These are phyloP conservation scores for Trichoderma gamsii DNA, from an alignment of 495 filamentous ascomycete species.

Conservation along the genomic window DNA sequence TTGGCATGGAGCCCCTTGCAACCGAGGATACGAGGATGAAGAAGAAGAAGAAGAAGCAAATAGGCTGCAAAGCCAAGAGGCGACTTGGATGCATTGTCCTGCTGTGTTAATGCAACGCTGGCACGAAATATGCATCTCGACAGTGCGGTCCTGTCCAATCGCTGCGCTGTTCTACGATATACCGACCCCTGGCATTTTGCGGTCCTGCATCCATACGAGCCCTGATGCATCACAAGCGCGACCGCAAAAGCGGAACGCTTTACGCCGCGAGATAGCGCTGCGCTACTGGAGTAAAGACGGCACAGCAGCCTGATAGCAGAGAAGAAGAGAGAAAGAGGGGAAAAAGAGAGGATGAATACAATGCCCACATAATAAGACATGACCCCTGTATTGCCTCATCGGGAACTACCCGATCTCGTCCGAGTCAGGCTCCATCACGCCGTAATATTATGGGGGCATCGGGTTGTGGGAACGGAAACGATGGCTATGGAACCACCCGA, in stretches of 20 bases:
- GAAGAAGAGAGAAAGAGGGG: neutral
- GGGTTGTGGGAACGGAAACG: slow-evolving; percentile 1
- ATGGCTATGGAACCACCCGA: neutral
- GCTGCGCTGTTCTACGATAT: neutral
- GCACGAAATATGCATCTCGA: neutral
- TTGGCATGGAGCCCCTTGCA: slow-evolving; percentile 2
- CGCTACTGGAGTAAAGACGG: neutral
- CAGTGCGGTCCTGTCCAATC: neutral
- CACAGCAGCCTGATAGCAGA: neutral
- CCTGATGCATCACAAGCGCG: slow-evolving; percentile 7
- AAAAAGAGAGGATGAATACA: neutral
- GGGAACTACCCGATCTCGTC: slow-evolving; percentile 5
- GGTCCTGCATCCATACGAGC: slow-evolving; percentile 13
- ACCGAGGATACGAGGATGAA: slow-evolving; percentile 4
- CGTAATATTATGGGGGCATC: neutral
- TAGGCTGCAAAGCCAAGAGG: neutral
- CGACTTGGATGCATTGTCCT: neutral
- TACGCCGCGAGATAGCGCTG: neutral
- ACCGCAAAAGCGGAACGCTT: slow-evolving; percentile 3
- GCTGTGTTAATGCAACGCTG: neutral
- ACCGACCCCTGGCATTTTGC: neutral
- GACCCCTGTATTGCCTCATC: slow-evolving; percentile 9
- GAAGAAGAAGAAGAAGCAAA: neutral
- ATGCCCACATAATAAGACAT: neutral
- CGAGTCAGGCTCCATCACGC: slow-evolving; percentile 1